Conservation (phyloP, 2,329 filamentous ascomycete species). For the Ophiostoma piceae region DNA sequence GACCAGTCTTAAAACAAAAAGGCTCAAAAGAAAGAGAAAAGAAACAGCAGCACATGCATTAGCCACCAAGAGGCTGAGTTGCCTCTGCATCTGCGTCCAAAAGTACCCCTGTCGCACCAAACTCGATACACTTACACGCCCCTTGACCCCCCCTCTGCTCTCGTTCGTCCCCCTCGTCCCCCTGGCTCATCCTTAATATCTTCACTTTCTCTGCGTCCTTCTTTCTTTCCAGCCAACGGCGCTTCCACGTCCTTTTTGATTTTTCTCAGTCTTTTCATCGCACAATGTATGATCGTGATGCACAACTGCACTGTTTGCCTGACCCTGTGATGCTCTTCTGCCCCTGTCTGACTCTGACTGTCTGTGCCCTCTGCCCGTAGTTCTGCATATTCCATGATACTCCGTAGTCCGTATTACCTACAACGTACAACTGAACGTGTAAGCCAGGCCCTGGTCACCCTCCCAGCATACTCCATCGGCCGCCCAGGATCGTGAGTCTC, state of each 20-base stretch:
- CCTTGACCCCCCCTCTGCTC: conserved; percentile 9
- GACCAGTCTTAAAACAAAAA: not conserved
- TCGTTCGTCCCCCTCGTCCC: not conserved
- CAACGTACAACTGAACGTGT: not conserved
- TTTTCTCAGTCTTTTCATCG: not conserved
- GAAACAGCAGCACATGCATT: not conserved
- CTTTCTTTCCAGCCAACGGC: not conserved
- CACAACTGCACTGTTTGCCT: not conserved
- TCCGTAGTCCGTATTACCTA: not conserved
- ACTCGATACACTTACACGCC: conserved; percentile 9
- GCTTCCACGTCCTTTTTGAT: not conserved
- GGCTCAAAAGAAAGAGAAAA: not conserved
- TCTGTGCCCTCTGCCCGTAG: not conserved
- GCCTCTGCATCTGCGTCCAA: not conserved
- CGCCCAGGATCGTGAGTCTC: conserved; percentile 7
- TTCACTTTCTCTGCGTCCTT: not conserved
- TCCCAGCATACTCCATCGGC: not conserved
- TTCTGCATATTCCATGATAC: not conserved
- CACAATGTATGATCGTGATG: not conserved
- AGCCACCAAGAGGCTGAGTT: not conserved
- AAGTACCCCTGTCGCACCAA: not conserved
- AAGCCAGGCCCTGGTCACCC: not conserved
- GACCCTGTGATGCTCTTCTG: not conserved
- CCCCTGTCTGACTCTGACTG: not conserved
- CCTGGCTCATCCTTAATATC: not conserved